Conservation (phyloP, 495 filamentous ascomycete species). For the Pseudoneurospora amorphoporcata region DNA sequence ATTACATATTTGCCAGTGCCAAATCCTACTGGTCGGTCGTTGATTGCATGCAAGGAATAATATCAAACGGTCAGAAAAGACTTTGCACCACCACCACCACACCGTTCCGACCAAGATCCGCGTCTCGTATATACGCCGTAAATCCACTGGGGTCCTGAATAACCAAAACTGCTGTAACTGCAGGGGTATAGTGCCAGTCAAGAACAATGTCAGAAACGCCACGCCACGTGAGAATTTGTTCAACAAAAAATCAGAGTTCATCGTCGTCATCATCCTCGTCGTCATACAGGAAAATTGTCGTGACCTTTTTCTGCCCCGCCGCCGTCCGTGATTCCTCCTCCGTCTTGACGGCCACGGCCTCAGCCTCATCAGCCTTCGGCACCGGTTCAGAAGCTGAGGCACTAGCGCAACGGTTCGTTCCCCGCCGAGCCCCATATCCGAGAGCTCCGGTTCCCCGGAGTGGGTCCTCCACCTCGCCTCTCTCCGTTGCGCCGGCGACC, state of each 20-base stretch:
- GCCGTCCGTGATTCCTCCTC: not conserved
- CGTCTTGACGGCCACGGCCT: not conserved
- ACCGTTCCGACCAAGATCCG: not conserved
- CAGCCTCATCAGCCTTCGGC: not conserved
- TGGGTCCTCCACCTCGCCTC: not conserved
- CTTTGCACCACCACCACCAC: not conserved
- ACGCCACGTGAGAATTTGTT: not conserved
- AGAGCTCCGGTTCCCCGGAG: not conserved
- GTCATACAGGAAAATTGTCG: not conserved
- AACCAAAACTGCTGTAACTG: not conserved
- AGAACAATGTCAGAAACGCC: not conserved
- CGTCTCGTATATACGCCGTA: not conserved
- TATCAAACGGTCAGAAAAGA: not conserved
- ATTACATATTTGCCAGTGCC: not conserved
- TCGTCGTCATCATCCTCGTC: conserved; percentile 9
- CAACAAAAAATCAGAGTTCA: conserved; percentile 8
- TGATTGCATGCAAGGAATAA: not conserved
- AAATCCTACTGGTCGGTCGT: not conserved
- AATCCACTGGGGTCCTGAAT: not conserved
- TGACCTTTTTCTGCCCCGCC: not conserved
- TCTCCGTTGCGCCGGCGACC: not conserved
- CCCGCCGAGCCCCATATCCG: not conserved
- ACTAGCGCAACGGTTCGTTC: not conserved
- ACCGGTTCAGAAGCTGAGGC: not conserved
- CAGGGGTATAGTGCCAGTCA: not conserved